phyloP scores from a whole-genome alignment of 2,329 filamentous ascomycete species.

The Phyllosticta citribraziliensis region DNA sequence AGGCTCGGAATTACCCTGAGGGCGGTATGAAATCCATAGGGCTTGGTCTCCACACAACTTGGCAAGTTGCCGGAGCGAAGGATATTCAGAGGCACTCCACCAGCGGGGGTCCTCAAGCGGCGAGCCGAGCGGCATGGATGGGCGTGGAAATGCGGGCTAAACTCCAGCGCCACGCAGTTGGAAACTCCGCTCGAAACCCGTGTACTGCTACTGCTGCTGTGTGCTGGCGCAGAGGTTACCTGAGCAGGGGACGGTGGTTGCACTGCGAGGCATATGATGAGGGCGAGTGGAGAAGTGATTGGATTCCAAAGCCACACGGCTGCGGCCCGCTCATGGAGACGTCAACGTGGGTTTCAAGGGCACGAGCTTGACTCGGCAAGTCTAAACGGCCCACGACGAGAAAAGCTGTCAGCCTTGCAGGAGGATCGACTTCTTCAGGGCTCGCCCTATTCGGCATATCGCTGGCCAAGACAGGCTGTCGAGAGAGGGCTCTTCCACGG shows the following conservation, averaged over 20 bases:
- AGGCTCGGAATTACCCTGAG: neutral
- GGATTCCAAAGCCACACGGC: slow-evolving; percentile 6
- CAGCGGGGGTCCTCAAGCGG: neutral
- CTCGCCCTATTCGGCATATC: neutral
- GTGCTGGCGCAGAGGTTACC: slow-evolving; percentile 4
- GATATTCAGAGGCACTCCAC: neutral
- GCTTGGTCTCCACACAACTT: neutral
- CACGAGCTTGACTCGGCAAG: neutral
- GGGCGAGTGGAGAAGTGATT: neutral
- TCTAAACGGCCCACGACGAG: neutral
- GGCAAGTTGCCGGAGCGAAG: neutral
- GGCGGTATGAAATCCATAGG: neutral
- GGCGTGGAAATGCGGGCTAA: slow-evolving; percentile 5
- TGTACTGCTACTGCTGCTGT: neutral
- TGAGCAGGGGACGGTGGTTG: slow-evolving; percentile 1
- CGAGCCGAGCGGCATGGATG: neutral
- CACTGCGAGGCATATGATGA: slow-evolving; percentile 3
- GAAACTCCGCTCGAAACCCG: slow-evolving; percentile 6
- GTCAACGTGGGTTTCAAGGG: slow-evolving; percentile 1
- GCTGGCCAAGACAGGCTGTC: neutral
- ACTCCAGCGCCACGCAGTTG: slow-evolving; percentile 9
- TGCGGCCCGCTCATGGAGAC: slow-evolving; percentile 11
- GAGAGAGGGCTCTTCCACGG: neutral
- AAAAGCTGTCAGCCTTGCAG: slow-evolving; percentile 10
- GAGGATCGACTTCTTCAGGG: slow-evolving; percentile 3